phyloP scores from a whole-genome alignment of 495 filamentous ascomycete genomes.

The Penicillium malachiteum region DNA sequence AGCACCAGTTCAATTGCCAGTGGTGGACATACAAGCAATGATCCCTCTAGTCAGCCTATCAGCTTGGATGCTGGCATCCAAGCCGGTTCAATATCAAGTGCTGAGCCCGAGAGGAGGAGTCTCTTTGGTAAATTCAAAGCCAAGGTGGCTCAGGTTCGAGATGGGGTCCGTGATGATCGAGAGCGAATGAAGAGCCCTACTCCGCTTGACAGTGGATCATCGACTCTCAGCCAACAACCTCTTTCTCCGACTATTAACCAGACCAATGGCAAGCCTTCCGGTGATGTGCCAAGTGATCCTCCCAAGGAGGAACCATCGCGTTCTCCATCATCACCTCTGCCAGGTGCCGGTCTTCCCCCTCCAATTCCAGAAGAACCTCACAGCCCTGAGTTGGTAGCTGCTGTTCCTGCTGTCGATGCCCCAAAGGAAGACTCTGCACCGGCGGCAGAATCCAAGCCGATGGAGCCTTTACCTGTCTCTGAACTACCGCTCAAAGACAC shows the following conservation, averaged over 20 bases:
- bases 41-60: constrained; percentile 41
- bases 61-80: constrained; percentile 38
- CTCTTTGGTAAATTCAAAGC: constrained; percentile 80
- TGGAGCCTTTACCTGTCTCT: neutral
- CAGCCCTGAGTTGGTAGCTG: constrained; percentile 25
- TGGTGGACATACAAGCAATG: constrained; percentile 37
- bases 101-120: constrained; percentile 62
- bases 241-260: constrained; percentile 27
- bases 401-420: neutral
- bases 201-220: constrained; percentile 32
- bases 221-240: constrained; percentile 24
- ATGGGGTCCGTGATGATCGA: constrained; percentile 63
- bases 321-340: constrained; percentile 36
- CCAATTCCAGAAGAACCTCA: constrained; percentile 43
- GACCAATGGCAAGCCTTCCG: constrained; percentile 22
- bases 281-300: constrained; percentile 27
- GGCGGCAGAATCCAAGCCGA: neutral
- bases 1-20: constrained; percentile 72
- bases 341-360: constrained; percentile 35
- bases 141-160: constrained; percentile 76
- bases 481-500: neutral
- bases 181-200: constrained; percentile 57
- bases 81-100: constrained; percentile 33
- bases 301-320: constrained; percentile 22
- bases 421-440: neutral